Evolutionary conservation across 257 asterid genomes (phyloP), one percentile per base, ranked within the genome.

Genomic region (Nicotiana tabacum): DNA sequence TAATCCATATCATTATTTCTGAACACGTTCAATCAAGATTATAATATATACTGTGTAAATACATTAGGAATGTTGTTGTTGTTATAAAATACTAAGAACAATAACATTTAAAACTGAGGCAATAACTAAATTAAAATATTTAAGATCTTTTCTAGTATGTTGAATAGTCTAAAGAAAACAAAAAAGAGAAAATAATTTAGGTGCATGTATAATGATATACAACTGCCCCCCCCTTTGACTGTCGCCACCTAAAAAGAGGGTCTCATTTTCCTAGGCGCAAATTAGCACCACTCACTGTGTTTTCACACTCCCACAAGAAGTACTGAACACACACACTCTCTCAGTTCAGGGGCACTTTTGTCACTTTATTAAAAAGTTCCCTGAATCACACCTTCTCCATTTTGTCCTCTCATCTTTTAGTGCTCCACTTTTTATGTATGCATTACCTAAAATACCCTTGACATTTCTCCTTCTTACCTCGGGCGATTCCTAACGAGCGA

Each of bases 401-500:
- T 78, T 43, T 33, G 68, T 62, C 65, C 43, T 24, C 51, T 18
- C 2, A 9, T 80, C 18, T 60, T n/a, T 37, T 13, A 17, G 37
- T 61, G 56, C 24, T 64, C 57, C 13, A 51, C 21, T 81, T 32
- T 66, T 16, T 12, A 4, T 55, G 0, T 1, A 0, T 1, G 6
- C 29, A 76, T 51, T 76, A 29, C 65, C 87, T 1, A 35, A 69
- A 69, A 7, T 21, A 69, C 32, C 85, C 82, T 76, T 64, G 2
- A 11, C 4, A 18, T 6, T 10, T 58, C 48, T 17, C 77, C 53
- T 37, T 60, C 32, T 82, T 51, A 53, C 85, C 15, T 48, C 82
- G n/a, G 83, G 46, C 51, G 64, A 60, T 58, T 81, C 77, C 68
- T 61, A 85, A 83, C 82, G 85, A 57, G 60, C 57, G 30, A 68